Evolutionary conservation across 75 land plant species (phyloP).

Genomic region (Cryptomeria japonica): DNA sequence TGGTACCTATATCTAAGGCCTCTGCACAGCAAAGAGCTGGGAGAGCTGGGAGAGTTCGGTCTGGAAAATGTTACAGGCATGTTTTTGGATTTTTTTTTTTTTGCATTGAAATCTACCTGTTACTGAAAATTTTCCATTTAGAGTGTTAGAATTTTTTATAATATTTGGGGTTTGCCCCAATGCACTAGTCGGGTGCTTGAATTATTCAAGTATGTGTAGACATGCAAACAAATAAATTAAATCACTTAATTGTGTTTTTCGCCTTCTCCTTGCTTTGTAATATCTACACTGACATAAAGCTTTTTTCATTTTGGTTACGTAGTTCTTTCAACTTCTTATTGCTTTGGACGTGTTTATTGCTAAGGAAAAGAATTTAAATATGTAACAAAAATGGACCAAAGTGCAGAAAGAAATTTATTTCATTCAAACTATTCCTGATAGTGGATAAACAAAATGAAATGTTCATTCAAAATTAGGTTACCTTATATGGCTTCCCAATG

Average conservation of each 20-base stretch:
- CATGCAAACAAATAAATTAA: not conserved
- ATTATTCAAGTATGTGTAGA: not conserved
- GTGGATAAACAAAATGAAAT: no score
- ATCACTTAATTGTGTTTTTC: not conserved
- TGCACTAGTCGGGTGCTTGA: not conserved
- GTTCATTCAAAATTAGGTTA: no score
- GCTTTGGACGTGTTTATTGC: not conserved
- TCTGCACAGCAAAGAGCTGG: slow-evolving; percentile 97
- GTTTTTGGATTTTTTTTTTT: not conserved
- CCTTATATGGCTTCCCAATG: no score
- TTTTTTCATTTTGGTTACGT: not conserved
- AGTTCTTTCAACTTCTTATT: not conserved
- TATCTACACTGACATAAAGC: not conserved
- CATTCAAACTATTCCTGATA: no score
- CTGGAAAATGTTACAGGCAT: slow-evolving; percentile 95
- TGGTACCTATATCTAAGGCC: slow-evolving; percentile 92
- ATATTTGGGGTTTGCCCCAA: not conserved
- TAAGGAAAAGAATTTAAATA: no score
- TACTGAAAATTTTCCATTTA: not conserved
- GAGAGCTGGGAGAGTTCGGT: slow-evolving; percentile 92
- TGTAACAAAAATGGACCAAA: no score
- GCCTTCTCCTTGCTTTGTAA: not conserved
- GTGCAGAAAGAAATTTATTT: no score
- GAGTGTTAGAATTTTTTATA: not conserved
- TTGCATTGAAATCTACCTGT: not conserved